These are phyloP conservation scores for Quercus tomentella DNA, from an alignment of 331 rosid species.

Conservation along the genomic window DNA sequence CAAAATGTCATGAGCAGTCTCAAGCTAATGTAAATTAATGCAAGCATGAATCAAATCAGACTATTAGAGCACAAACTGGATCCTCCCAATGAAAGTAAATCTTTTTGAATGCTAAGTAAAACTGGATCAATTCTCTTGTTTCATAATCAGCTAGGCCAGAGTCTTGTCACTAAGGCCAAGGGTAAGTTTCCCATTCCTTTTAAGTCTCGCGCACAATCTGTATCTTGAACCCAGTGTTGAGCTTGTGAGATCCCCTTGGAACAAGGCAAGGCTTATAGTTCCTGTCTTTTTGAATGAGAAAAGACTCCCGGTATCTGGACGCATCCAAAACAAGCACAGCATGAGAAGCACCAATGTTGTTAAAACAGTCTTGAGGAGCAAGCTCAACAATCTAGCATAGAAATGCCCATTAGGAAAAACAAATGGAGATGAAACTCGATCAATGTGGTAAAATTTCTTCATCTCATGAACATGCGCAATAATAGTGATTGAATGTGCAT, in stretches of 20 bases:
- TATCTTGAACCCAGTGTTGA: slow-evolving; percentile 52
- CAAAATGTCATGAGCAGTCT: too few relatives aligned
- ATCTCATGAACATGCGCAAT: slow-evolving; percentile 64
- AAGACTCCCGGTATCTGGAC: slow-evolving; percentile 23
- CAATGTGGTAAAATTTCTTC: slow-evolving; percentile 47
- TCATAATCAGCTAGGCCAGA: slow-evolving; percentile 54
- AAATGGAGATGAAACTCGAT: slow-evolving; percentile 39
- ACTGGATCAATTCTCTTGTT: slow-evolving; percentile 29
- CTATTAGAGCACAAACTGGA: too few relatives aligned
- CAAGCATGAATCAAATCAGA: too few relatives aligned
- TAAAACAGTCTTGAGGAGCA: slow-evolving; percentile 62
- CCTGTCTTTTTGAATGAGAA: slow-evolving; percentile 21
- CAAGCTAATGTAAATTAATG: too few relatives aligned
- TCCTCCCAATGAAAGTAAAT: neutral
- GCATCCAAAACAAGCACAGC: slow-evolving; percentile 59
- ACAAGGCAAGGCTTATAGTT: slow-evolving; percentile 30
- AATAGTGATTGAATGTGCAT: slow-evolving; percentile 56
- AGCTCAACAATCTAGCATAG: slow-evolving; percentile 73
- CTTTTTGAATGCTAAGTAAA: neutral
- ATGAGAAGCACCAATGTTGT: slow-evolving; percentile 50
- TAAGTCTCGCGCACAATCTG: slow-evolving; percentile 47
- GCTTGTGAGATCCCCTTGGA: slow-evolving; percentile 62
- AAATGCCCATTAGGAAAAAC: slow-evolving; percentile 52
- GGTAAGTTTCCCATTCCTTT: slow-evolving; percentile 61
- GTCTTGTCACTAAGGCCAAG: slow-evolving; percentile 40